A percentile compares a stretch with the other conserved stretches of the same genome.
phyloP scores from a whole-genome alignment of 2,329 filamentous ascomycete genomes.

The Paramyrothecium roridum region DNA sequence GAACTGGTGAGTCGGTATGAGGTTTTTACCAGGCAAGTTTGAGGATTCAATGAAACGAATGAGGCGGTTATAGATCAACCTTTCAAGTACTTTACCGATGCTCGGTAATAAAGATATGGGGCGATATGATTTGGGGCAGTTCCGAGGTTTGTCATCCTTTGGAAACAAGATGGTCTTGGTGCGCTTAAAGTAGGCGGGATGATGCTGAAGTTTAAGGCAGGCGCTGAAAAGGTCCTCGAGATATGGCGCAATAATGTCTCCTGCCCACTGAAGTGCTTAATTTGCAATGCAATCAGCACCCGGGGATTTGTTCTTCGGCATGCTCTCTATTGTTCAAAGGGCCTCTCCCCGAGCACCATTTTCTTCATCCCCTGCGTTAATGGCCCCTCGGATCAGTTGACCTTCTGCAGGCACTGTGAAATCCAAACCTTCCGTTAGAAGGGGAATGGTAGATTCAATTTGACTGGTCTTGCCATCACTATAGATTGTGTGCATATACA shows the following conservation, averaged over 20 bases:
- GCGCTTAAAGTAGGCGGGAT: slow-evolving; percentile 5
- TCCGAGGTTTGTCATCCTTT: not conserved
- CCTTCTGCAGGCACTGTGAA: not conserved
- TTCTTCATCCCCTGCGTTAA: too few species aligned
- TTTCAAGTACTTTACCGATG: slow-evolving; percentile 8
- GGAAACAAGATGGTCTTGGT: slow-evolving; percentile 3
- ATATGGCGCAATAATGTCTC: not conserved
- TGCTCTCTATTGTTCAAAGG: not conserved
- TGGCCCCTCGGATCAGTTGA: not conserved
- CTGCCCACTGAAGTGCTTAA: slow-evolving; percentile 4
- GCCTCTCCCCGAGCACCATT: not conserved
- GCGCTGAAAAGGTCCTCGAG: slow-evolving; percentile 2
- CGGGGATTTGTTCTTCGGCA: not conserved
- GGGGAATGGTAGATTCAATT: not conserved
- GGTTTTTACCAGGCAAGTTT: not conserved
- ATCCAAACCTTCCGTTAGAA: not conserved
- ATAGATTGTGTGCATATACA: not conserved
- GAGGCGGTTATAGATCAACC: slow-evolving; percentile 4
- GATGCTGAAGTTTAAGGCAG: slow-evolving; percentile 2
- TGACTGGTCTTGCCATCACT: not conserved
- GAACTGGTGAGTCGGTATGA: slow-evolving; percentile 1
- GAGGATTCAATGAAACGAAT: not conserved
- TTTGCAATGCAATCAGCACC: slow-evolving; percentile 5
- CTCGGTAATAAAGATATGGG: slow-evolving; percentile 6
- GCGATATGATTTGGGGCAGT: slow-evolving; percentile 3